Base-by-base conservation (phyloP, 257 asterid species). In the Fraxinus quadrangulata region DNA sequence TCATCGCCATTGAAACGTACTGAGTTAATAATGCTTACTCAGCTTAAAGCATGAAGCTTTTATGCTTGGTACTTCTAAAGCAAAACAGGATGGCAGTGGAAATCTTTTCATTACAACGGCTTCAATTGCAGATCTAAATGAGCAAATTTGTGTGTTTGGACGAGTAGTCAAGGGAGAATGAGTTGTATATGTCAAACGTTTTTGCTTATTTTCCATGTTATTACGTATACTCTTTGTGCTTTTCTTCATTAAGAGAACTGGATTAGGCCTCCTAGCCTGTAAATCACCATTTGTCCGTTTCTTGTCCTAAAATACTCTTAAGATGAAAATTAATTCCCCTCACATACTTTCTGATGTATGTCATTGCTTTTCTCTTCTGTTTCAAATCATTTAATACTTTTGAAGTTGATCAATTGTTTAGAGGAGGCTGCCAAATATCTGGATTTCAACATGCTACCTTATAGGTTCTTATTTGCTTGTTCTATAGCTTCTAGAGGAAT, bases 41-140 rank as follows among this genome's bases (percentile, higher is more conserved):
- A 88, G 90, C 85, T 51, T 88, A 88, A 94, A 94, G 91, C 97
- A 94, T 81, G 99, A 94, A 84, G 99, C 99, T 13, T 94, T 94
- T 88, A 92, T 94, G 97, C 89, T 94, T 83, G 99, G 99, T 70
- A 91, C 96, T 77, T 90, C 96, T 72, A 26, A 26, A 92, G 83
- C 85, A 45, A 92, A 83, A 81, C 87, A 80, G 67, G 90, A 84
- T 63, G 88, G 81, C 56, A 92, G 83, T 61, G 92, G 89, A 51
- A 92, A 95, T 86, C 85, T 92, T 69, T 87, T 92, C 72, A 92
- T 95, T 77, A 95, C 98, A n/a, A 95, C 99, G 19, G 96, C 97
- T 7, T 98, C 98, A 54, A 90, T 95, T 79, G 94, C 98, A 37
- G 94, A 95, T 86, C 87, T 95, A 17, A 90, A 83, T 76, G 93